Conservation (phyloP, 2,329 filamentous ascomycete species). For the Fusarium oligoseptatum region DNA sequence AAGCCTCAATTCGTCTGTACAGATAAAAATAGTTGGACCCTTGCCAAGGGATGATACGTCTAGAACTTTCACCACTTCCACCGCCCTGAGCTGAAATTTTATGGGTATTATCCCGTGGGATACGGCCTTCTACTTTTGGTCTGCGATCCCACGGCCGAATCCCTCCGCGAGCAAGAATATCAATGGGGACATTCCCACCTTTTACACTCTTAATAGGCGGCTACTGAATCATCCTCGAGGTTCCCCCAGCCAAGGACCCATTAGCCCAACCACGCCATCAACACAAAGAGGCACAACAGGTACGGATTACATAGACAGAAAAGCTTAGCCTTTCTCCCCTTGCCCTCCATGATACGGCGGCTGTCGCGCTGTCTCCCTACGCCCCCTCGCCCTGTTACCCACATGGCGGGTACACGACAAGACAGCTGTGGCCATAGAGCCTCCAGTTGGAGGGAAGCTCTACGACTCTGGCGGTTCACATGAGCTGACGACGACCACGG, state of each 20-base stretch:
- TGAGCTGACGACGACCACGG: conserved; percentile 36
- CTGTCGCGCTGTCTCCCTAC: background rate
- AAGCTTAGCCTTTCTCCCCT: conserved; percentile 14
- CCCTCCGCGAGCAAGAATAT: background rate
- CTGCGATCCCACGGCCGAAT: background rate
- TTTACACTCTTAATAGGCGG: background rate
- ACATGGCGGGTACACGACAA: conserved; percentile 4
- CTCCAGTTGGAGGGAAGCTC: background rate
- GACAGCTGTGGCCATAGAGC: background rate
- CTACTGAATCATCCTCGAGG: conserved; percentile 1
- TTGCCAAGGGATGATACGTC: background rate
- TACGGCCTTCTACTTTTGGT: background rate
- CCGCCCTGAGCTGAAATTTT: background rate
- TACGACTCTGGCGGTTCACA: conserved; percentile 1
- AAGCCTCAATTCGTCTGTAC: background rate
- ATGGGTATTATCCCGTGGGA: background rate
- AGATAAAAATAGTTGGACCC: background rate
- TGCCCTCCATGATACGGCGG: background rate
- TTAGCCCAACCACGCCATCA: conserved; percentile 10
- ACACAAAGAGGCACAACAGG: conserved; percentile 18
- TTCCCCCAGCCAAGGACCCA: background rate
- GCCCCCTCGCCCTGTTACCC: background rate
- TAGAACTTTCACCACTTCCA: background rate
- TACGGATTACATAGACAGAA: background rate
- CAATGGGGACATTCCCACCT: background rate